These are phyloP conservation scores for Globisporangium abappressorium DNA, from an alignment of 352 stramenopile species.

Conservation along the genomic window DNA sequence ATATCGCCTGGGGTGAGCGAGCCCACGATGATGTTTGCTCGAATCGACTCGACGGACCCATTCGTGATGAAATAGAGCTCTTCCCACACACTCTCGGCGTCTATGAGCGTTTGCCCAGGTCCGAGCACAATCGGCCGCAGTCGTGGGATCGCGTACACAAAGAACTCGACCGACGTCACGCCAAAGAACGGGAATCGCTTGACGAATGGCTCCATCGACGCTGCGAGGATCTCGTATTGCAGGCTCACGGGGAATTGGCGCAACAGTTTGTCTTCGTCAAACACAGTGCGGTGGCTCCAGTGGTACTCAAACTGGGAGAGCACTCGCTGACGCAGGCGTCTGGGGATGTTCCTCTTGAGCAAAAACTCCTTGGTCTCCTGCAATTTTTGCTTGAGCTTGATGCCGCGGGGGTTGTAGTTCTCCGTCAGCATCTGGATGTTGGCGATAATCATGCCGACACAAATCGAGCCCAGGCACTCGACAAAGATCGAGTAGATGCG, in stretches of 20 bases:
- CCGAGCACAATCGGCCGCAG: slow-evolving; percentile 64
- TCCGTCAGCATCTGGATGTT: slow-evolving; percentile 92
- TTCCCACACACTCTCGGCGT: slow-evolving; percentile 79
- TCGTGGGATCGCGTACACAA: slow-evolving; percentile 58
- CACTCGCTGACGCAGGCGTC: slow-evolving; percentile 58
- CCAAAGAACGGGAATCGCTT: slow-evolving; percentile 78
- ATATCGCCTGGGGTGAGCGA: slow-evolving; percentile 64
- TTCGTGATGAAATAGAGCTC: slow-evolving; percentile 72
- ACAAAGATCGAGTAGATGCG: slow-evolving; percentile 85
- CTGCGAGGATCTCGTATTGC: slow-evolving; percentile 77
- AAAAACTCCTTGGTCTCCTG: slow-evolving; percentile 83
- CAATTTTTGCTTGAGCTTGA: slow-evolving; percentile 71
- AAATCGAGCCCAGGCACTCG: slow-evolving; percentile 80
- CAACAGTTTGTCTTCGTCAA: slow-evolving; percentile 69
- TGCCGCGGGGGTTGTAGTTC: slow-evolving; percentile 82
- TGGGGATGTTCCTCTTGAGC: slow-evolving; percentile 60
- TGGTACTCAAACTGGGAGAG: slow-evolving; percentile 84
- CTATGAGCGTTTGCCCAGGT: slow-evolving; percentile 55
- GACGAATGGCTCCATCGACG: slow-evolving; percentile 75
- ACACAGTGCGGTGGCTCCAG: slow-evolving; percentile 68
- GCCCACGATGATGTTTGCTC: slow-evolving; percentile 54
- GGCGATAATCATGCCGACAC: slow-evolving; percentile 91
- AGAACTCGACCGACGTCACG: slow-evolving; percentile 73
- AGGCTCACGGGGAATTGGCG: slow-evolving; percentile 64
- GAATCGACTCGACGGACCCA: slow-evolving; percentile 57